Base-by-base conservation (phyloP, 2,329 filamentous ascomycete species). In the Cyphellophora europaea region DNA sequence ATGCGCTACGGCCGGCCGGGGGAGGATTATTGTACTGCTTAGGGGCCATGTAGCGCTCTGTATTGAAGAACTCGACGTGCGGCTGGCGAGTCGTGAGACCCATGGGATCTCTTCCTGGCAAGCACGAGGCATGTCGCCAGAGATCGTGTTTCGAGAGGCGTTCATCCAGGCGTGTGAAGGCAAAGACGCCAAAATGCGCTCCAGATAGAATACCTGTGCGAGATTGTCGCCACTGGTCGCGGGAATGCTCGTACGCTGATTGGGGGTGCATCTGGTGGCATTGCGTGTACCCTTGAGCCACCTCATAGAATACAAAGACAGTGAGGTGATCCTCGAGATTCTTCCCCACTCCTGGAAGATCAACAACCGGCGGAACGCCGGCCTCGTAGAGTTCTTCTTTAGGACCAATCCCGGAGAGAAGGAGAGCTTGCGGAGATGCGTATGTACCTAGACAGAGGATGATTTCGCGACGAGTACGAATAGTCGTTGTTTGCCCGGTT, bases 351-450 rank as follows among this genome's bases (percentile, higher is more conserved):
- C 77, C 73, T 2, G 71, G 69, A 0, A 74, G 69, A 41, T 79
- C 64, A 3, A 67, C 59, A 12, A 77, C 44, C 1, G 71, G 55
- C 2, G 62, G 49, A 42, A 81, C 79, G n/a, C 60, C 56, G 47
- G 71, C 65, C 34, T 61, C 58, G 15, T 62, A 42, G 5, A 82
- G 65, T 42, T 77, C 67, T 0, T 57, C 51, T 8, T 54, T 48
- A 0, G 74, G 73, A 0, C 77, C 77, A 19, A 82, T 66, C n/a
- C 78, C 77, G 35, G 65, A 72, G 2, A 80, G 66, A 57, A 77
- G 72, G 10, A 82, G 69, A 2, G 82, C 56, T 52, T 81, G 77
- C 5, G 76, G 75, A 2, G 70, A 70, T 55, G 79, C 75, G 54
- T 72, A 80, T 2, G 72, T 67, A 11, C 77, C 77, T 6, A 52